Percentiles rank a stretch among this genome's conserved stretches.
Evolutionary conservation across 1,284 basidiomycete species (phyloP).

Genomic region (Sphagnurus paluster): DNA sequence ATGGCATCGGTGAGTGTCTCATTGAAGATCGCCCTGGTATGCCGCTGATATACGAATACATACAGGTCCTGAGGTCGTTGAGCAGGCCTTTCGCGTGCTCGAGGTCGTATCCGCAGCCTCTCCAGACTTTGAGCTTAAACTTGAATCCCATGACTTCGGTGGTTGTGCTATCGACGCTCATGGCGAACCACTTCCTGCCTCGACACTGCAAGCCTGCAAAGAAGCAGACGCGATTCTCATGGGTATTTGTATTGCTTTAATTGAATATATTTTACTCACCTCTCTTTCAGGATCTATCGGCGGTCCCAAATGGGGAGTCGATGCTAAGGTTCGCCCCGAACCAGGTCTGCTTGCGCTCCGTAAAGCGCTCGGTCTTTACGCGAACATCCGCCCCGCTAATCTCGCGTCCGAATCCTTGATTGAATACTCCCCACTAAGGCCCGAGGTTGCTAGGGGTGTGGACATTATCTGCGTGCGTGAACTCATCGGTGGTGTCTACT

Average conservation of each 20-base stretch:
- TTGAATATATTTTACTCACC: neutral
- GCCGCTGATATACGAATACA: conserved; percentile 8
- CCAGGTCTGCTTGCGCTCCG: conserved; percentile 90
- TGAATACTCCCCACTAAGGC: conserved; percentile 90
- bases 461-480: conserved; percentile 96
- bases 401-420: conserved; percentile 93
- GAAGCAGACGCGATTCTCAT: conserved; percentile 91
- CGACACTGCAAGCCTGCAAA: conserved; percentile 86
- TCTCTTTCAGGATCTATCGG: conserved; percentile 86
- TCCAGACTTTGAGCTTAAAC: conserved; percentile 67
- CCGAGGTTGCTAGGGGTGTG: conserved; percentile 82
- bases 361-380: conserved; percentile 93
- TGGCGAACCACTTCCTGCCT: conserved; percentile 83
- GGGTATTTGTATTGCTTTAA: conserved; percentile 48
- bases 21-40: neutral
- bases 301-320: conserved; percentile 97
- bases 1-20: conserved; percentile 82
- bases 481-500: conserved; percentile 92
- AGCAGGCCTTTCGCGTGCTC: conserved; percentile 88
- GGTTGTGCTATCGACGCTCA: conserved; percentile 90
- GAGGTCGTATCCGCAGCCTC: conserved; percentile 69
- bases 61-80: conserved; percentile 91
- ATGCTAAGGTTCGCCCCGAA: conserved; percentile 92
- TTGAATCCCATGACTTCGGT: conserved; percentile 85
- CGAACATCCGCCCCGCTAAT: conserved; percentile 96